phyloP scores from a whole-genome alignment of 768 basidiomycete genomes.

The Macrolepiota fuliginosa region DNA sequence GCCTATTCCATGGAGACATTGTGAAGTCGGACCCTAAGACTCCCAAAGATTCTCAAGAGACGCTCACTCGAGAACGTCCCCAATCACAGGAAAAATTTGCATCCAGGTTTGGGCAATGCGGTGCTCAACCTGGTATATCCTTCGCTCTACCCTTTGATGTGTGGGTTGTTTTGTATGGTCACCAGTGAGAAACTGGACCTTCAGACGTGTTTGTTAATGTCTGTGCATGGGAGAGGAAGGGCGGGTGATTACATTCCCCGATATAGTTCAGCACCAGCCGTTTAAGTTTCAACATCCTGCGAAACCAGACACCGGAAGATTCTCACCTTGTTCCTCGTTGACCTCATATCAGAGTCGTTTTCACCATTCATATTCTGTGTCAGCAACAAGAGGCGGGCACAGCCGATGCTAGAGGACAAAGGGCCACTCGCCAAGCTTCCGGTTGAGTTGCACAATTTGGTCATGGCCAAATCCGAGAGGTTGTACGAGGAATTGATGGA shows the following conservation, averaged over 20 bases:
- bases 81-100: conserved; percentile 36
- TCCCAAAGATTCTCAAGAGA: conserved; percentile 16
- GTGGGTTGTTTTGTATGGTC: conserved; percentile 24
- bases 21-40: conserved; percentile 29
- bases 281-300: conserved; percentile 31
- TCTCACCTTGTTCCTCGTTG: conserved; percentile 36
- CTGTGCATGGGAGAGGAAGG: conserved; percentile 20
- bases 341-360: conserved; percentile 25
- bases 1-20: conserved; percentile 19
- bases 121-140: conserved; percentile 45
- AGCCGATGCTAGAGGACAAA: conserved; percentile 12
- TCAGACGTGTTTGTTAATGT: conserved; percentile 16
- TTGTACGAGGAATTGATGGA: conserved; percentile 24
- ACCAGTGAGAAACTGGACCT: background rate
- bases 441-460: conserved; percentile 18
- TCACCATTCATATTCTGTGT: conserved; percentile 21
- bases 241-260: conserved; percentile 31
- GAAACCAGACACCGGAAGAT: conserved; percentile 39
- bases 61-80: conserved; percentile 33
- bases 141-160: conserved; percentile 34
- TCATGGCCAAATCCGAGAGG: conserved; percentile 18
- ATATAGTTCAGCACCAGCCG: conserved; percentile 34
- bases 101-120: conserved; percentile 34
- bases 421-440: conserved; percentile 16
- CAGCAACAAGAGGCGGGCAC: conserved; percentile 27